Base-by-base conservation (phyloP, 306 rosid genomes). In the Quercus engelmannii region DNA sequence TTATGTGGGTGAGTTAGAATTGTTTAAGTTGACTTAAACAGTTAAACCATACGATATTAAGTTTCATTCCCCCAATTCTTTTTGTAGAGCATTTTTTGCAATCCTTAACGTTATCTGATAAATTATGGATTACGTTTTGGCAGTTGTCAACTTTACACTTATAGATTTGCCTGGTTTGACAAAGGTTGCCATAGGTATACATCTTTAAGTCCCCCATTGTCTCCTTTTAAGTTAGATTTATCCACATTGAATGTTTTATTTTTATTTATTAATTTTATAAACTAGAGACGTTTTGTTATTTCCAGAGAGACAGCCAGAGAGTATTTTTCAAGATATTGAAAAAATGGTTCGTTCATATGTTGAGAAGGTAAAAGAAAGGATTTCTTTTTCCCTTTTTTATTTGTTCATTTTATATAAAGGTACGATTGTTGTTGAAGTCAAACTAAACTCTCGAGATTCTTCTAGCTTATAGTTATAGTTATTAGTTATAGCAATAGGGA, bases 251-350 rank as follows among this genome's bases (percentile, higher is more conserved):
- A 69, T 33, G 26, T 35, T 78, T 78, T 12, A 31, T 26, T 65
- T 67, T 59, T 2, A 33, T 21, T 62, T 65, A 13, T 73, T 83
- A 58, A 49, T 46, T 49, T 71, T 73, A 65, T 31, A 76, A 78
- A 21, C 52, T 68, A 31, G 26, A 71, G 20, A 25, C 79, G 26
- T 79, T 81, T 46, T 73, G 52, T 54, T 82, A 70, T 80, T 80
- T 64, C 55, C 83, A 90, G 97, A 89, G 79, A 95, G 91, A 74
- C 97, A 92, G 76, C 87, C 91, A 68, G 92, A 90, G 81, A 86
- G 83, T 79, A 81, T 92, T 80, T 92, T 90, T 83, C 86, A 83
- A 41, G 97, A 92, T 55, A 92, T 92, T 78, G 97, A 92, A 84
- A 82, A 61, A 83, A 87, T 90, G 93, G 89, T 92, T 74, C 91